Percentiles rank a stretch among this genome's conserved stretches.
Evolutionary conservation across 805 yeast genomes (phyloP).

Genomic region (Wickerhamiella azyma): DNA sequence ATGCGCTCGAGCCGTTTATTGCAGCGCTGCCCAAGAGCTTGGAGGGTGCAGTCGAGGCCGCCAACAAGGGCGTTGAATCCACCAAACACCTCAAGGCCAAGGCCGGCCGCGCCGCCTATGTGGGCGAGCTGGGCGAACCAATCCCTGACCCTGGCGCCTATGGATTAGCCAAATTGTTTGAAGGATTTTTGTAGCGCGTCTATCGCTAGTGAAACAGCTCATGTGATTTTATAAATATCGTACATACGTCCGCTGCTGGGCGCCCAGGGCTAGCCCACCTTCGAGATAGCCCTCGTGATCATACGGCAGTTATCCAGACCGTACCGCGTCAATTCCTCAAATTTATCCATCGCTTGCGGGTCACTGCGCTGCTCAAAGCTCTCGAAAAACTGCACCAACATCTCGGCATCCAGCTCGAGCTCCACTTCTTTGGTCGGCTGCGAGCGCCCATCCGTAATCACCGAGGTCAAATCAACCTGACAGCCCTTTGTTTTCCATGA

Average conservation of each 20-base stretch:
- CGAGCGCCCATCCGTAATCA: constrained; percentile 14
- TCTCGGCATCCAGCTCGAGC: constrained; percentile 36
- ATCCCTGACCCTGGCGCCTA: constrained; percentile 93
- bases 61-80: constrained; percentile 57
- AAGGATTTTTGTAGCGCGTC: constrained; percentile 26
- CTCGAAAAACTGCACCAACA: constrained; percentile 31
- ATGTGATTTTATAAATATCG: no score
- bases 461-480: constrained; percentile 24
- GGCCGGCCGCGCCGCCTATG: constrained; percentile 91
- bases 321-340: constrained; percentile 44
- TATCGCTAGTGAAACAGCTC: no score
- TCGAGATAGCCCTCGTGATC: constrained; percentile 18
- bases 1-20: constrained; percentile 79
- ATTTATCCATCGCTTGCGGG: constrained; percentile 36
- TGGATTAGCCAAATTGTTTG: constrained; percentile 53
- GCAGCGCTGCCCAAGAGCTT: constrained; percentile 41
- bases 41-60: constrained; percentile 49
- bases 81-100: constrained; percentile 69
- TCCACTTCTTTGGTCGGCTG: constrained; percentile 32
- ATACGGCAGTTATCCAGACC: constrained; percentile 48
- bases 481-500: constrained; percentile 55
- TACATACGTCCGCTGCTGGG: no score
- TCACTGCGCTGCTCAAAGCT: constrained; percentile 24
- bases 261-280: neutral
- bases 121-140: constrained; percentile 41